These are phyloP conservation scores for Globisporangium iwayamae DNA, from an alignment of 352 stramenopile genomes.

Conservation along the genomic window DNA sequence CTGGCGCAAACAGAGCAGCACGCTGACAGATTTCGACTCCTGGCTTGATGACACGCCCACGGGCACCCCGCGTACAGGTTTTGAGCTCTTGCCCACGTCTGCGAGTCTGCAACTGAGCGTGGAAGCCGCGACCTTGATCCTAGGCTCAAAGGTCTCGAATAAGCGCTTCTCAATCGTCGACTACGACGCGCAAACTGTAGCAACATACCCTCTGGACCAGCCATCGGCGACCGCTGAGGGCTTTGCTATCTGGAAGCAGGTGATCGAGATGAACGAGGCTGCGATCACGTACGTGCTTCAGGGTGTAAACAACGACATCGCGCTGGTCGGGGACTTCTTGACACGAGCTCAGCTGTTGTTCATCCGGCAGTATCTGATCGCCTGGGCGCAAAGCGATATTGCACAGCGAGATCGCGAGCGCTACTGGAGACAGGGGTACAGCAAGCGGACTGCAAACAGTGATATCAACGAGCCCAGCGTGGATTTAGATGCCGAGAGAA, in stretches of 20 bases:
- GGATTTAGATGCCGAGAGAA: slow-evolving; percentile 51
- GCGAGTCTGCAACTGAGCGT: slow-evolving; percentile 43
- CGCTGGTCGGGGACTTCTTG: slow-evolving; percentile 37
- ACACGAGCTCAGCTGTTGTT: slow-evolving; percentile 53
- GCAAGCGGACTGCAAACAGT: slow-evolving; percentile 34
- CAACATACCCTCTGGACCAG: slow-evolving; percentile 23
- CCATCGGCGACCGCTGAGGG: slow-evolving; percentile 36
- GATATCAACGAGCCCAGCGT: slow-evolving; percentile 49
- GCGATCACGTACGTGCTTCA: slow-evolving; percentile 52
- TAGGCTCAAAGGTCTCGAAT: slow-evolving; percentile 52
- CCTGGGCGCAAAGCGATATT: slow-evolving; percentile 41
- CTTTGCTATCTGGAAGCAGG: slow-evolving; percentile 77
- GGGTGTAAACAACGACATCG: slow-evolving; percentile 67
- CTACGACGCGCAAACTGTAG: slow-evolving; percentile 32
- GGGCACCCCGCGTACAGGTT: slow-evolving; percentile 38
- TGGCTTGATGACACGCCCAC: slow-evolving; percentile 65
- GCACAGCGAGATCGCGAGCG: slow-evolving; percentile 52
- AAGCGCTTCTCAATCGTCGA: slow-evolving; percentile 66
- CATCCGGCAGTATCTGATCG: slow-evolving; percentile 55
- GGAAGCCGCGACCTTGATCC: slow-evolving; percentile 49
- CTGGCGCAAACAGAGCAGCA: slow-evolving; percentile 36
- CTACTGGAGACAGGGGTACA: slow-evolving; percentile 55
- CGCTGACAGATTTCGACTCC: slow-evolving; percentile 48
- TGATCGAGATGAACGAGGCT: slow-evolving; percentile 58
- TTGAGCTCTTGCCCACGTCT: slow-evolving; percentile 49